phyloP scores from a whole-genome alignment of 768 basidiomycete species.

The Coprinopsis marcescibilis region DNA sequence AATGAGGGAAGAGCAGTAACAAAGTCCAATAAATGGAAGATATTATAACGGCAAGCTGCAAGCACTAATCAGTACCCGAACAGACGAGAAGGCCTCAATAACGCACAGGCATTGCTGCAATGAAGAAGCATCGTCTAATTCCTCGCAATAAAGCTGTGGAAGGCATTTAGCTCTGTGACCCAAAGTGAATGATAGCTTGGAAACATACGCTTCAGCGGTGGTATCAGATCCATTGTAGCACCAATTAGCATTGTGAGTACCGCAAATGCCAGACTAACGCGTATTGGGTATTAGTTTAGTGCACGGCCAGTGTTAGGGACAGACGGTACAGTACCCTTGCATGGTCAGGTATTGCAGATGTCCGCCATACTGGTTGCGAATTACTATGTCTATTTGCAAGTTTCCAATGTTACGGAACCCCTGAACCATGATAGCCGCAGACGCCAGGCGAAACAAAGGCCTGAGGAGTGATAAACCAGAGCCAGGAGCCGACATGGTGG shows the following conservation, averaged over 20 bases:
- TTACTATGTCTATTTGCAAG: slow-evolving; percentile 24
- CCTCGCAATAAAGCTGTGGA: slow-evolving; percentile 30
- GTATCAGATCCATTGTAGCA: slow-evolving; percentile 27
- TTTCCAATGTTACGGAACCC: slow-evolving; percentile 27
- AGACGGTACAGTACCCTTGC: slow-evolving; percentile 53
- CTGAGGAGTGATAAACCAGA: neutral
- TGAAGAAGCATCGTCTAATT: slow-evolving; percentile 52
- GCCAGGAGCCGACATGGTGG: neutral
- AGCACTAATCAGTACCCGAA: neutral
- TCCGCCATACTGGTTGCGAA: slow-evolving; percentile 50
- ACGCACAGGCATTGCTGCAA: slow-evolving; percentile 63
- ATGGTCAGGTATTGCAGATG: slow-evolving; percentile 73
- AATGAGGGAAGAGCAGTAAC: slow-evolving; percentile 43
- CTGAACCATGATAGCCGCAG: slow-evolving; percentile 30
- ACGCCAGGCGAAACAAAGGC: slow-evolving; percentile 9
- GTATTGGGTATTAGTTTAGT: too few relatives aligned
- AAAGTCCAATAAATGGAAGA: slow-evolving; percentile 67
- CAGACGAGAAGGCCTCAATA: neutral
- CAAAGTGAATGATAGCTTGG: neutral
- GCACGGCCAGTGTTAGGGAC: too few relatives aligned
- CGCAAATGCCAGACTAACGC: slow-evolving; percentile 33
- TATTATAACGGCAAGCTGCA: slow-evolving; percentile 31
- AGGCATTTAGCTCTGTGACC: neutral
- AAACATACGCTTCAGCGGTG: slow-evolving; percentile 22
- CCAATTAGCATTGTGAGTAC: slow-evolving; percentile 31